phyloP scores from a whole-genome alignment of 306 rosid genomes.

The Hylodesmum podocarpum region DNA sequence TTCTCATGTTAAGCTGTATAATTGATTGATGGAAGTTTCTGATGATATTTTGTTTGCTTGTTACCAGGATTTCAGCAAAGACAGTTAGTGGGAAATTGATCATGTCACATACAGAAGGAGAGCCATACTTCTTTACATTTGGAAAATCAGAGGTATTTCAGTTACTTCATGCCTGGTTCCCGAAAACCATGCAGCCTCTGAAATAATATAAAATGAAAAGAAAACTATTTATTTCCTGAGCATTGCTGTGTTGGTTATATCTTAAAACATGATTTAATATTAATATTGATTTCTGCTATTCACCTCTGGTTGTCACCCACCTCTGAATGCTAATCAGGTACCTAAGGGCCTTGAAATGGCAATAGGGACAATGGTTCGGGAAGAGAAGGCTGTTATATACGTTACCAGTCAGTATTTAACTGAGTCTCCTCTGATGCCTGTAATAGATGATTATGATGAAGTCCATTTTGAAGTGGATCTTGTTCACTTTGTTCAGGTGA shows the following conservation, averaged over 20 bases:
- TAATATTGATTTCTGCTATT: background rate
- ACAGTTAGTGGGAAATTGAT: conserved; percentile 67
- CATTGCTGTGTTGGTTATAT: conserved; percentile 17
- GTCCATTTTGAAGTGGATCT: conserved; percentile 92
- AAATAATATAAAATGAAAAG: background rate
- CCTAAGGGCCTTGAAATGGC: conserved; percentile 99
- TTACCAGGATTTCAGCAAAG: conserved; percentile 82
- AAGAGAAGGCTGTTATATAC: conserved; percentile 83
- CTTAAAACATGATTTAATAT: background rate
- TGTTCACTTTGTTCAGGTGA: conserved; percentile 87
- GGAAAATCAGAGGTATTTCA: conserved; percentile 88
- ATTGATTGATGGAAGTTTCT: conserved; percentile 16
- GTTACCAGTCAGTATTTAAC: conserved; percentile 73
- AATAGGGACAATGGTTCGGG: conserved; percentile 83
- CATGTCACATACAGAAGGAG: conserved; percentile 65
- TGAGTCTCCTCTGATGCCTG: conserved; percentile 67
- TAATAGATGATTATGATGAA: conserved; percentile 69
- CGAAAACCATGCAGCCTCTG: background rate
- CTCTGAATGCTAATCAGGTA: conserved; percentile 51
- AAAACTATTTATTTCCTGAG: conserved; percentile 4
- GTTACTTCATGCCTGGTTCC: background rate
- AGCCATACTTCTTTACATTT: conserved; percentile 80
- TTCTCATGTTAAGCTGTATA: conserved; percentile 19
- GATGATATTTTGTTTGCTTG: conserved; percentile 35
- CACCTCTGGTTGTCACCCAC: conserved; percentile 7